Evolutionary conservation across 2,329 filamentous ascomycete genomes (phyloP).

Genomic region (Clonostachys rosea): DNA sequence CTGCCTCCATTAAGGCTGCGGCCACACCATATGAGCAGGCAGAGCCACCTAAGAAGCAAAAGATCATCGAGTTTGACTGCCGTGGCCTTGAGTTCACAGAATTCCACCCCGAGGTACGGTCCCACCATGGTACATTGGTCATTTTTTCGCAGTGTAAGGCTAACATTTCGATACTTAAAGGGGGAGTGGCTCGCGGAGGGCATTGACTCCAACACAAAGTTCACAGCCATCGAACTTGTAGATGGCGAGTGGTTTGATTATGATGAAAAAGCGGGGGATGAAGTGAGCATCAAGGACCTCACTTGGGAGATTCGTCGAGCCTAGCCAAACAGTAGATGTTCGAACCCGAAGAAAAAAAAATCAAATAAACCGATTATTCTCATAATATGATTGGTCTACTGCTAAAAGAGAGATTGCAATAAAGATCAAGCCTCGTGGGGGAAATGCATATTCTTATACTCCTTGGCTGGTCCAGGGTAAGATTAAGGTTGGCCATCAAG

Average conservation of each 20-base stretch:
- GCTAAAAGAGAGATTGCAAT: no score
- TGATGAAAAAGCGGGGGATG: slow-evolving; percentile 86
- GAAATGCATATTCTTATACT: no score
- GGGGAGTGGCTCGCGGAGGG: slow-evolving; percentile 89
- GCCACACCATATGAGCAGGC: slow-evolving; percentile 67
- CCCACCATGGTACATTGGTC: not conserved
- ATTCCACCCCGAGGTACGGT: slow-evolving; percentile 78
- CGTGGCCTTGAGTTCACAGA: slow-evolving; percentile 88
- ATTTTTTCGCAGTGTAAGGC: not conserved
- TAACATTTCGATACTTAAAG: slow-evolving; percentile 31
- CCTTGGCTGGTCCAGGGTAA: no score
- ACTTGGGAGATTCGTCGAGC: slow-evolving; percentile 80
- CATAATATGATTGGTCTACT: no score
- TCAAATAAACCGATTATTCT: no score
- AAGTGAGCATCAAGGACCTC: slow-evolving; percentile 87
- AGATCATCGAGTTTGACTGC: slow-evolving; percentile 88
- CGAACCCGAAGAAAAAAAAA: no score
- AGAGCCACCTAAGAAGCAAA: slow-evolving; percentile 70
- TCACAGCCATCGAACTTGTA: slow-evolving; percentile 72
- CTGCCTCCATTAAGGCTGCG: slow-evolving; percentile 74
- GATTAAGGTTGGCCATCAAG: no score
- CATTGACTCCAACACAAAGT: slow-evolving; percentile 74
- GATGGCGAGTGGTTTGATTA: slow-evolving; percentile 99
- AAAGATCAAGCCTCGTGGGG: no score
- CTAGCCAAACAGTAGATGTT: slow-evolving; percentile 25